phyloP scores from a whole-genome alignment of 176 grass and related monocot species.

The Avena sativa region DNA sequence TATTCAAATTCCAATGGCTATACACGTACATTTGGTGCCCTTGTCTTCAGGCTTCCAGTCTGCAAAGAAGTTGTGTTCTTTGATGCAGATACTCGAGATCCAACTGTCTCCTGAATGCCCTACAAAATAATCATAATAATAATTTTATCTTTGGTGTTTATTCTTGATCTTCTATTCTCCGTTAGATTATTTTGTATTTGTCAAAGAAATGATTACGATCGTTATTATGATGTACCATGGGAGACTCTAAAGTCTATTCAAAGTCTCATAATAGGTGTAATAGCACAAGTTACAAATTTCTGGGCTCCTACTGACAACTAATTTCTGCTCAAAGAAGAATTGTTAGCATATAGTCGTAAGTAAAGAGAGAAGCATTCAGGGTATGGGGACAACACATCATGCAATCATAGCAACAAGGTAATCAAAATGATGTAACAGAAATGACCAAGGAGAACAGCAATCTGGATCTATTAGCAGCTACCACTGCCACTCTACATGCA shows the following conservation, averaged over 20 bases:
- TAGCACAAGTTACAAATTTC: slow-evolving; percentile 4
- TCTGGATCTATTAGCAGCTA: background rate
- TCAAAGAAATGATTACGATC: slow-evolving; percentile 7
- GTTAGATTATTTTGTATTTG: slow-evolving; percentile 13
- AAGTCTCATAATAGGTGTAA: slow-evolving; percentile 20
- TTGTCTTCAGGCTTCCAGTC: slow-evolving; percentile 37
- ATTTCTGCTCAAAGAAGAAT: slow-evolving; percentile 17
- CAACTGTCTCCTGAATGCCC: slow-evolving; percentile 42
- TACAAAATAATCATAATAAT: slow-evolving; percentile 34
- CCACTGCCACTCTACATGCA: background rate
- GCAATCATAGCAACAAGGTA: background rate
- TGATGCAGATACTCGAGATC: slow-evolving; percentile 12
- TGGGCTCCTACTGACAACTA: background rate
- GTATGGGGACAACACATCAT: slow-evolving; percentile 7
- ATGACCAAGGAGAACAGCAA: background rate
- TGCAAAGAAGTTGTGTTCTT: slow-evolving; percentile 36
- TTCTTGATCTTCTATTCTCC: background rate
- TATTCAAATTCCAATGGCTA: background rate
- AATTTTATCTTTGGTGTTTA: background rate
- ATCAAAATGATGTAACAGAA: background rate
- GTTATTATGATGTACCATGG: background rate
- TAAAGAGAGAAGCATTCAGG: slow-evolving; percentile 13
- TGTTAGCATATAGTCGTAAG: background rate
- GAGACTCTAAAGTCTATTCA: slow-evolving; percentile 13
- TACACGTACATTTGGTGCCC: slow-evolving; percentile 52